phyloP scores from a whole-genome alignment of 2,329 filamentous ascomycete species.

The Tricladium varicosporioides region DNA sequence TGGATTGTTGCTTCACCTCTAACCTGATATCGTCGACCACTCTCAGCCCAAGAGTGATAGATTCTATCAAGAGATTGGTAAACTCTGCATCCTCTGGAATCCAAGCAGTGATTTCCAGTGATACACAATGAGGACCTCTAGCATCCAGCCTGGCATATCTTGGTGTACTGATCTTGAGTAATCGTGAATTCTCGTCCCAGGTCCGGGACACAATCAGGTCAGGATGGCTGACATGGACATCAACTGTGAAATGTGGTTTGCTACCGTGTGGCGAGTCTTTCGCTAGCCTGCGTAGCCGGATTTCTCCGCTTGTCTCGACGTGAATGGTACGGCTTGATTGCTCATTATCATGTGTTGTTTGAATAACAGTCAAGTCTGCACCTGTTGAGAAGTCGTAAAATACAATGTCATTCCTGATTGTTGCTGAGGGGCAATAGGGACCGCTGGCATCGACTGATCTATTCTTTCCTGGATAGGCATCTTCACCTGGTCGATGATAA shows the following conservation, averaged over 20 bases:
- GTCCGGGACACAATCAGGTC: constrained; percentile 17
- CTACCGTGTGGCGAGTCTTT: constrained; percentile 19
- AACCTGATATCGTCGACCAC: constrained; percentile 28
- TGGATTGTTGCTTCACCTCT: constrained; percentile 20
- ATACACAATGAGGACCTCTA: constrained; percentile 25
- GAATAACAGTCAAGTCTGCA: constrained; percentile 22
- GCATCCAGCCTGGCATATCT: constrained; percentile 14
- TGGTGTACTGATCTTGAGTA: constrained; percentile 28
- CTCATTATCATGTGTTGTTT: constrained; percentile 20
- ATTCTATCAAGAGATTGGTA: constrained; percentile 20
- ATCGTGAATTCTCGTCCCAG: constrained; percentile 22
- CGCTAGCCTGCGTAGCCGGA: constrained; percentile 24
- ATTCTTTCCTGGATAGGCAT: not conserved
- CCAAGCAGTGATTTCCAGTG: constrained; percentile 31
- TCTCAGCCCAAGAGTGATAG: constrained; percentile 22
- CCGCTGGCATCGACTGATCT: constrained; percentile 16
- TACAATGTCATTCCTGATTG: constrained; percentile 13
- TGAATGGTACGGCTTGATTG: not conserved
- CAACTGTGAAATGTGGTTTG: constrained; percentile 24
- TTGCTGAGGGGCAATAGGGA: constrained; percentile 25
- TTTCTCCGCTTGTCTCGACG: constrained; percentile 27
- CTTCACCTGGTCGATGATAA: not conserved
- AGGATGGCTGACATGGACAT: constrained; percentile 26
- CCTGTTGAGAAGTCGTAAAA: constrained; percentile 23
- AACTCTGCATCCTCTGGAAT: constrained; percentile 30